Evolutionary conservation across 1,139 yeast species (phyloP).

Genomic region (Meyerozyma athensensis): DNA sequence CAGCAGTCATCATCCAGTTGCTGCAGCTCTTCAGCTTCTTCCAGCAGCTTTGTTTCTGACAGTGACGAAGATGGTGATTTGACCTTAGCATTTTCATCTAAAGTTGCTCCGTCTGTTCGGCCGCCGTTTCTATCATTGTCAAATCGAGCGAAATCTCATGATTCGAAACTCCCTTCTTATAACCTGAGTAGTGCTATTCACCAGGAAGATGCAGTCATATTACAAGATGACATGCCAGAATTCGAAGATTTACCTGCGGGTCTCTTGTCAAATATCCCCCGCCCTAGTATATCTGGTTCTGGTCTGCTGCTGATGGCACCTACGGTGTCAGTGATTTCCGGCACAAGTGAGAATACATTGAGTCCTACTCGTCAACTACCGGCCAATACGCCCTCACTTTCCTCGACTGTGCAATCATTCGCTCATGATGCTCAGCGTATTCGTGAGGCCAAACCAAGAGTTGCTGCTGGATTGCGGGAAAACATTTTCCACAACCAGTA

Average conservation of each 20-base stretch:
- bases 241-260: constrained; percentile 43
- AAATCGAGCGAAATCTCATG: constrained; percentile 41
- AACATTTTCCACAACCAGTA: constrained; percentile 19
- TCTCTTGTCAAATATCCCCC: constrained; percentile 22
- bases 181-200: constrained; percentile 11
- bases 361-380: background rate
- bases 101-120: constrained; percentile 30
- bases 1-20: constrained; percentile 11
- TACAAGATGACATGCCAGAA: constrained; percentile 29
- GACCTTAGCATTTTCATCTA: constrained; percentile 49
- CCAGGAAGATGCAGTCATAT: constrained; percentile 20
- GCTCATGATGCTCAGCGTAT: background rate
- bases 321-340: constrained; percentile 12
- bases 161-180: constrained; percentile 34
- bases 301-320: constrained; percentile 9
- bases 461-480: constrained; percentile 1
- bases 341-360: constrained; percentile 4
- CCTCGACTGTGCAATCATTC: background rate
- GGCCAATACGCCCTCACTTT: background rate
- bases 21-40: constrained; percentile 9
- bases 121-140: constrained; percentile 34
- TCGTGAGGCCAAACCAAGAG: background rate
- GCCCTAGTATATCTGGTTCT: constrained; percentile 4
- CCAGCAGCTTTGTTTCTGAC: constrained; percentile 18
- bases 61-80: constrained; percentile 45